Conservation (phyloP, 1,284 basidiomycete species). For the Moesziomyces sp. region DNA sequence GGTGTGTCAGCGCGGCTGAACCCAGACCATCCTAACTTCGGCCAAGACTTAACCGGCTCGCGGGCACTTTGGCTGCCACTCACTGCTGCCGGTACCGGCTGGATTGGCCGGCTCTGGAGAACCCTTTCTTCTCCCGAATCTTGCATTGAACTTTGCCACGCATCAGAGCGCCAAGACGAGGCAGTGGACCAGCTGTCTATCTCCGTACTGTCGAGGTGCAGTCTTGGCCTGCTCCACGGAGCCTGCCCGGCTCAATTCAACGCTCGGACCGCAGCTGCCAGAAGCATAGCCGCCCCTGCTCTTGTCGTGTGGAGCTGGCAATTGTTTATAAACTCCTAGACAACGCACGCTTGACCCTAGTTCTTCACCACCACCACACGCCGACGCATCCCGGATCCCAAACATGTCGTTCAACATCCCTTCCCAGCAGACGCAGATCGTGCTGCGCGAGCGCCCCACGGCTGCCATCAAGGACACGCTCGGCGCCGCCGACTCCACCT, state of each 20-base stretch:
- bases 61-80: background rate
- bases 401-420: constrained; percentile 38
- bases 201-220: background rate
- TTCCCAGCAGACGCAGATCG: constrained; percentile 52
- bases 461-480: constrained; percentile 56
- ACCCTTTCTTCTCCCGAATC: background rate
- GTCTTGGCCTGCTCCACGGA: too few relatives aligned
- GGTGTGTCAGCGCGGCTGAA: constrained; percentile 8
- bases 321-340: too few relatives aligned
- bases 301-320: too few relatives aligned
- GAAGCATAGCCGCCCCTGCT: background rate
- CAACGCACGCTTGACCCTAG: background rate
- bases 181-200: background rate
- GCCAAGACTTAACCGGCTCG: constrained; percentile 6
- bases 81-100: background rate
- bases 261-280: too few relatives aligned
- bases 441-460: constrained; percentile 64
- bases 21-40: background rate
- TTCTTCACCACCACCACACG: background rate
- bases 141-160: background rate
- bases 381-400: background rate
- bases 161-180: background rate
- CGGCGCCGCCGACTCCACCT: constrained; percentile 55
- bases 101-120: background rate
- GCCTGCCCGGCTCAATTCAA: too few relatives aligned